phyloP scores from a whole-genome alignment of 805 yeast genomes.

The Candida jianshihensis region DNA sequence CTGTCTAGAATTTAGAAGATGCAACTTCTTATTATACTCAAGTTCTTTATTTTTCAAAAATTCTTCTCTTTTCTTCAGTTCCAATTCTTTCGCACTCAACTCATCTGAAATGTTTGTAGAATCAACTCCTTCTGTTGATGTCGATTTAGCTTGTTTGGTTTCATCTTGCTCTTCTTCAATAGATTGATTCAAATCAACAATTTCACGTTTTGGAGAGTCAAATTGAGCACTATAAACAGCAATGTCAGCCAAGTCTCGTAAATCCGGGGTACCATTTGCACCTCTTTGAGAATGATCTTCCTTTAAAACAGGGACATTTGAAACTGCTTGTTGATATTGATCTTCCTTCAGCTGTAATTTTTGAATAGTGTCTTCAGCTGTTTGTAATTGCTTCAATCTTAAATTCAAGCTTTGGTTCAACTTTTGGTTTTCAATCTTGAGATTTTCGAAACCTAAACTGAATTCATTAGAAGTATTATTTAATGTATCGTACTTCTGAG shows the following conservation, averaged over 20 bases:
- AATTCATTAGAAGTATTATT: not conserved
- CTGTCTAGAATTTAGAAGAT: slow-evolving; percentile 4
- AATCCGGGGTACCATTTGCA: slow-evolving; percentile 22
- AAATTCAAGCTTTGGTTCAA: slow-evolving; percentile 3
- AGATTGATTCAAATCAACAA: too few relatives aligned
- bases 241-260: slow-evolving; percentile 20
- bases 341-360: slow-evolving; percentile 2
- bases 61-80: slow-evolving; percentile 20
- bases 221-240: slow-evolving; percentile 16
- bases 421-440: not conserved
- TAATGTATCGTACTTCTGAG: not conserved
- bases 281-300: not conserved
- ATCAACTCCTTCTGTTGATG: not conserved
- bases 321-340: not conserved
- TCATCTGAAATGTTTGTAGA: slow-evolving; percentile 4
- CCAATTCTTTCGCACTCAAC: slow-evolving; percentile 19
- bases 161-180: not conserved
- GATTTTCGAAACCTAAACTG: not conserved
- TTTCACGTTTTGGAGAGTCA: slow-evolving; percentile 12
- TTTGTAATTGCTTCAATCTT: slow-evolving; percentile 3
- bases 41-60: slow-evolving; percentile 17
- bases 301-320: not conserved
- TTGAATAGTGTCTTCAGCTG: slow-evolving; percentile 5
- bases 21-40: slow-evolving; percentile 20
- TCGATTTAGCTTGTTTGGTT: not conserved